Conservation (phyloP, 139 green algal species). For the Klebsormidium nitens region DNA sequence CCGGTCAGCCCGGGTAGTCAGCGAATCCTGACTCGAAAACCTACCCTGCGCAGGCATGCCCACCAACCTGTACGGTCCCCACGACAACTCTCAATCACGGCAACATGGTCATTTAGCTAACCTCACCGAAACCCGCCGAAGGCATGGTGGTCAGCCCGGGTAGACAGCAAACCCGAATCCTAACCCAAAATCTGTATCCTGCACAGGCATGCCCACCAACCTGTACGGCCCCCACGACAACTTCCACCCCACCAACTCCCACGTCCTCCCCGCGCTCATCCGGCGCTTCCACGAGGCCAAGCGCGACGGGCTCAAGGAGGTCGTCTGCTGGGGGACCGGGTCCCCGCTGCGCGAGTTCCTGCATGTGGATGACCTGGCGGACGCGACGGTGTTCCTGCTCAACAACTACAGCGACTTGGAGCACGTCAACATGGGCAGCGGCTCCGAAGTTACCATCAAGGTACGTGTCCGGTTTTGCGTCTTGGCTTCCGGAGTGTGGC, state of each 20-base stretch:
- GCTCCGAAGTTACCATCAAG: slow-evolving; percentile 35
- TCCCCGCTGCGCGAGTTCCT: slow-evolving; percentile 58
- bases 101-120: too few relatives aligned
- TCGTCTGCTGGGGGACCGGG: slow-evolving; percentile 55
- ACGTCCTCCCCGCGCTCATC: slow-evolving; percentile 66
- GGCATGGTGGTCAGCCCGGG: too few relatives aligned
- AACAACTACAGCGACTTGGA: slow-evolving; percentile 37
- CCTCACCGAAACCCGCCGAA: too few relatives aligned
- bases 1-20: too few relatives aligned
- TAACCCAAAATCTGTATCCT: too few relatives aligned
- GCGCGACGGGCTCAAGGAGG: slow-evolving; percentile 46
- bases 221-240: slow-evolving; percentile 70
- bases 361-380: slow-evolving; percentile 48
- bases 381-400: slow-evolving; percentile 30
- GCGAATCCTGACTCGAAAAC: too few relatives aligned
- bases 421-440: slow-evolving; percentile 35
- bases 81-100: too few relatives aligned
- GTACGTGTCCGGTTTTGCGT: too few relatives aligned
- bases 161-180: too few relatives aligned
- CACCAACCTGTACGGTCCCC: too few relatives aligned
- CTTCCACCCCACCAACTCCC: slow-evolving; percentile 54
- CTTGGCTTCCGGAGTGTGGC: too few relatives aligned
- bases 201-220: slow-evolving; percentile 67
- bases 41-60: too few relatives aligned
- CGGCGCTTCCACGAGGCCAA: slow-evolving; percentile 58